phyloP scores from a whole-genome alignment of 192 early-diverging fungal species.

The Entomortierella parvispora region DNA sequence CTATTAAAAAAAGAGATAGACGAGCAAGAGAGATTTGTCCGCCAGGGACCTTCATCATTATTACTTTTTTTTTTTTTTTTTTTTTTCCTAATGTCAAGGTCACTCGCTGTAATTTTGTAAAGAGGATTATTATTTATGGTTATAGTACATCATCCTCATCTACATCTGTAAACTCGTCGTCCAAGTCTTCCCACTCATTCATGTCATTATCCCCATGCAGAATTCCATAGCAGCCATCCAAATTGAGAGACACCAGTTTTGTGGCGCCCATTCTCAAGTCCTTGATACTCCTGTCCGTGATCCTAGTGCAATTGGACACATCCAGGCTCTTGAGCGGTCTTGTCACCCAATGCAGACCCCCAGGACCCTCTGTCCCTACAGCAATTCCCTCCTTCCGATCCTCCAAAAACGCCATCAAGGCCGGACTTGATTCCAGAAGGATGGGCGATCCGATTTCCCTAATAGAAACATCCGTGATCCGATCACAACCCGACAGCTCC shows the following conservation, averaged over 20 bases:
- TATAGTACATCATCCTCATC: too few species aligned
- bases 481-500: slow-evolving; percentile 33
- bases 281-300: slow-evolving; percentile 28
- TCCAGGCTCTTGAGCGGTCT: slow-evolving; percentile 30
- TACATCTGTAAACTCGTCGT: not conserved
- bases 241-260: slow-evolving; percentile 22
- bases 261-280: slow-evolving; percentile 9
- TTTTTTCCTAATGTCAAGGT: too few species aligned
- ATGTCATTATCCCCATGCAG: slow-evolving; percentile 7
- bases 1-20: too few species aligned
- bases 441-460: slow-evolving; percentile 25
- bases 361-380: too few species aligned
- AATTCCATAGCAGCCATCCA: slow-evolving; percentile 44
- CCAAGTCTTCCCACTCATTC: slow-evolving; percentile 42
- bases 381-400: too few species aligned
- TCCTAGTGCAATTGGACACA: slow-evolving; percentile 34
- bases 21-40: too few species aligned
- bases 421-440: not conserved
- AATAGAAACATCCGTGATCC: slow-evolving; percentile 29
- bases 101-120: too few species aligned
- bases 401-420: too few species aligned
- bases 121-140: too few species aligned
- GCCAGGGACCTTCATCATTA: too few species aligned
- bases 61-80: too few species aligned
- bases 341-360: too few species aligned